phyloP scores from a whole-genome alignment of 2,329 filamentous ascomycete genomes.

The Cercospora citrullina region DNA sequence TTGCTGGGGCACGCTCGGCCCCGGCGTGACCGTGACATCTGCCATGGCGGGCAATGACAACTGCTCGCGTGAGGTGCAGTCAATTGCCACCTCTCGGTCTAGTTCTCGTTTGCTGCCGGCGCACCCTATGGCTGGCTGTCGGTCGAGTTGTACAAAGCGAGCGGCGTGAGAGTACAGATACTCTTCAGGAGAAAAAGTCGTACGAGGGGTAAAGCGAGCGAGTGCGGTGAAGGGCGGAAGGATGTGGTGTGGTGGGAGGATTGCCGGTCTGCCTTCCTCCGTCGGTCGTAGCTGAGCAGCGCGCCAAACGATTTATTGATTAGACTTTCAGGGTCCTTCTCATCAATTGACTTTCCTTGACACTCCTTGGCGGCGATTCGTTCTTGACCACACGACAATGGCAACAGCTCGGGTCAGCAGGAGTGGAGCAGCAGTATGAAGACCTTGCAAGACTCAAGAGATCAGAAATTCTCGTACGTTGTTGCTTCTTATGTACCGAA shows the following conservation, averaged over 20 bases:
- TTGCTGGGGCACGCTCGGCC: constrained; percentile 4
- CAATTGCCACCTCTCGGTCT: constrained; percentile 1
- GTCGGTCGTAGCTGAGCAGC: background rate
- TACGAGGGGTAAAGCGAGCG: background rate
- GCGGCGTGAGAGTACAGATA: background rate
- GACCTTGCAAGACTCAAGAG: background rate
- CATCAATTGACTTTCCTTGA: background rate
- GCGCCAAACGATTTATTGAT: constrained; percentile 1
- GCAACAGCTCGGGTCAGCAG: background rate
- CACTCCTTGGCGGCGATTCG: background rate
- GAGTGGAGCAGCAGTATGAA: background rate
- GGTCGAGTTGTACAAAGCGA: background rate
- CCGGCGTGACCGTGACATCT: constrained; percentile 3
- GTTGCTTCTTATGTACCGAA: background rate
- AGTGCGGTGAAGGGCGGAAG: constrained; percentile 6
- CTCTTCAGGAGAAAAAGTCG: background rate
- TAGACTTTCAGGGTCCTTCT: constrained; percentile 2
- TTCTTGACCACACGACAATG: background rate
- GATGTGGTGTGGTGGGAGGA: background rate
- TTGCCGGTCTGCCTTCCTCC: background rate
- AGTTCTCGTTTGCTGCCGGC: constrained; percentile 2
- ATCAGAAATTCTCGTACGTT: background rate
- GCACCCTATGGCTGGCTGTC: background rate
- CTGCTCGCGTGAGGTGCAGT: constrained; percentile 1
- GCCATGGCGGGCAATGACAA: constrained; percentile 8